Percentiles rank a stretch among this genome's conserved stretches.
Evolutionary conservation across 768 basidiomycete species (phyloP).

Genomic region (Pulveroboletus sp.): DNA sequence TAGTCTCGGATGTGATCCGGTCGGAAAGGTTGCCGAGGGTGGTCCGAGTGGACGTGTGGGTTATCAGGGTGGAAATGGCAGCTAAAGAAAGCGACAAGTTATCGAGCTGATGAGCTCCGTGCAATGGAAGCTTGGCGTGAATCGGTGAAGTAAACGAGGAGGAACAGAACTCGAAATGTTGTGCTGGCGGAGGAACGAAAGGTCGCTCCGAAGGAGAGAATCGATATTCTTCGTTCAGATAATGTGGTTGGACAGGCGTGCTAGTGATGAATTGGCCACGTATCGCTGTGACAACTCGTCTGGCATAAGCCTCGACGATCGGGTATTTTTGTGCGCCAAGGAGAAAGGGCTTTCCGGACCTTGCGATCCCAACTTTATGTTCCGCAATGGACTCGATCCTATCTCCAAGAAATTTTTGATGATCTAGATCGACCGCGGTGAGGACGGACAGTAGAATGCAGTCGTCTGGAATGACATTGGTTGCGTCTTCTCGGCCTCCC

Average conservation of each 20-base stretch:
- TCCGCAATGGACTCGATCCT: constrained; percentile 68
- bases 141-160: constrained; percentile 44
- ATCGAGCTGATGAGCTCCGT: constrained; percentile 79
- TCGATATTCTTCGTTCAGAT: constrained; percentile 32
- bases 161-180: constrained; percentile 42
- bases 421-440: constrained; percentile 88
- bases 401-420: constrained; percentile 83
- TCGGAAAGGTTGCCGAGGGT: constrained; percentile 6
- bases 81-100: constrained; percentile 73
- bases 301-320: constrained; percentile 45
- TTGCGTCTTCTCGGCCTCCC: constrained; percentile 91
- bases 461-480: constrained; percentile 77
- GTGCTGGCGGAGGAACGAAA: constrained; percentile 36
- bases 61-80: constrained; percentile 55
- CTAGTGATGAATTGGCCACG: constrained; percentile 42
- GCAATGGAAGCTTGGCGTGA: constrained; percentile 55
- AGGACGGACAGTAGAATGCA: constrained; percentile 74
- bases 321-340: constrained; percentile 58
- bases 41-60: constrained; percentile 33
- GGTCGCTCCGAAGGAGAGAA: constrained; percentile 32
- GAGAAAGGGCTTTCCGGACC: constrained; percentile 57
- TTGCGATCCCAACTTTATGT: constrained; percentile 82
- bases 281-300: constrained; percentile 37
- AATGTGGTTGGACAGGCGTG: constrained; percentile 32
- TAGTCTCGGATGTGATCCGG: constrained; percentile 43